Conservation (phyloP, 495 filamentous ascomycete species). For the Diplogelasinospora grovesii region DNA sequence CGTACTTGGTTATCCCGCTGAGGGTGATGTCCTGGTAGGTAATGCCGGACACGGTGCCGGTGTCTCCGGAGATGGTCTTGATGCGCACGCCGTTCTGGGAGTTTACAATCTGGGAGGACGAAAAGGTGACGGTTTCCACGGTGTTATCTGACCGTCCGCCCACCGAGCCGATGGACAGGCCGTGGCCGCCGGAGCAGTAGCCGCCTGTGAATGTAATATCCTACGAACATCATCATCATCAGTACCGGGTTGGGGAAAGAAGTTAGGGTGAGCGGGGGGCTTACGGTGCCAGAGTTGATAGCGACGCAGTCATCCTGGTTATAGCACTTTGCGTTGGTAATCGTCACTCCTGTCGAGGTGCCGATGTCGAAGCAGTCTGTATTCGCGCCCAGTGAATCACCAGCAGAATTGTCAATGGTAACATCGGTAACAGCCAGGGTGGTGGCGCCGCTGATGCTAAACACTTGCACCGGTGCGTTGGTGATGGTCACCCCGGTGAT, state of each 20-base stretch:
- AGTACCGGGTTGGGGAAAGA: not conserved
- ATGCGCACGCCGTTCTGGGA: slow-evolving; percentile 55
- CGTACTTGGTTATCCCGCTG: slow-evolving; percentile 51
- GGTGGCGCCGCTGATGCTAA: slow-evolving; percentile 48
- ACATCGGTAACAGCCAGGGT: slow-evolving; percentile 44
- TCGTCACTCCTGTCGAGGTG: slow-evolving; percentile 41
- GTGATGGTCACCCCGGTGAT: slow-evolving; percentile 36
- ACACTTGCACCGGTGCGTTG: slow-evolving; percentile 58
- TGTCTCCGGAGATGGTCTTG: slow-evolving; percentile 55
- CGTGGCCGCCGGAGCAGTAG: slow-evolving; percentile 52
- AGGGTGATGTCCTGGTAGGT: slow-evolving; percentile 57
- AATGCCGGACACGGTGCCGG: slow-evolving; percentile 51
- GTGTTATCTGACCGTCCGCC: slow-evolving; percentile 56
- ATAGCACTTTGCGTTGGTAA: slow-evolving; percentile 46
- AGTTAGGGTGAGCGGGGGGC: no score
- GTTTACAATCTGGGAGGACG: slow-evolving; percentile 38
- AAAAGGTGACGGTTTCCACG: slow-evolving; percentile 41
- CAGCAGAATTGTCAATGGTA: slow-evolving; percentile 57
- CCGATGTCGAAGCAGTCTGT: slow-evolving; percentile 63
- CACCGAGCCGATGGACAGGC: slow-evolving; percentile 60
- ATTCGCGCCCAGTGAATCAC: slow-evolving; percentile 51
- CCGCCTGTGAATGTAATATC: slow-evolving; percentile 50
- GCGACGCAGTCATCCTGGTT: slow-evolving; percentile 63
- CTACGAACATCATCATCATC: no score
- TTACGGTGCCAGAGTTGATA: slow-evolving; percentile 49